These are phyloP conservation scores for Fraxinus quadrangulata DNA, from an alignment of 257 asterid genomes.

Conservation along the genomic window DNA sequence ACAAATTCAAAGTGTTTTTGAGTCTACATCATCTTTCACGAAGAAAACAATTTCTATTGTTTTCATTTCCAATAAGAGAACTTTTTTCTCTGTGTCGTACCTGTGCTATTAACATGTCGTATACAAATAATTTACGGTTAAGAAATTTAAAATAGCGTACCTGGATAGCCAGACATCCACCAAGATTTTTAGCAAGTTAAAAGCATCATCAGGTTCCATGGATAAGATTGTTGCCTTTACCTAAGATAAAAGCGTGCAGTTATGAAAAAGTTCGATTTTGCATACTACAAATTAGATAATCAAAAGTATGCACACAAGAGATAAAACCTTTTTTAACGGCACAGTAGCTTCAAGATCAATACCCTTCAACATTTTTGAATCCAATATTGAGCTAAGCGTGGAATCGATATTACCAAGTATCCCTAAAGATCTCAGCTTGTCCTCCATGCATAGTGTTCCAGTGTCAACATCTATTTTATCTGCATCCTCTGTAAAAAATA, in stretches of 20 bases:
- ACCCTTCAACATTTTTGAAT: slow-evolving; percentile 49
- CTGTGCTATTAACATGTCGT: background rate
- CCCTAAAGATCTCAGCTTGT: slow-evolving; percentile 69
- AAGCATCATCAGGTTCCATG: slow-evolving; percentile 64
- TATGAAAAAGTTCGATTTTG: slow-evolving; percentile 14
- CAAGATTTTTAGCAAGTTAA: slow-evolving; percentile 57
- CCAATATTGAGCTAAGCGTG: slow-evolving; percentile 37
- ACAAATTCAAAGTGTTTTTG: background rate
- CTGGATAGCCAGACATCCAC: slow-evolving; percentile 75
- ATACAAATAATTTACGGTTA: background rate
- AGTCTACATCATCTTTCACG: background rate
- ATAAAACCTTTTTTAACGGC: slow-evolving; percentile 65
- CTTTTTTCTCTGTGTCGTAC: background rate
- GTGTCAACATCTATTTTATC: slow-evolving; percentile 46
- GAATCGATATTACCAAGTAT: slow-evolving; percentile 48
- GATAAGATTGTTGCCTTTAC: slow-evolving; percentile 58
- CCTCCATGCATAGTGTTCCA: slow-evolving; percentile 77
- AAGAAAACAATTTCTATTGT: background rate
- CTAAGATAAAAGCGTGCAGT: slow-evolving; percentile 35
- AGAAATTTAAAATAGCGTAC: slow-evolving; percentile 39
- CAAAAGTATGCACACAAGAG: slow-evolving; percentile 3
- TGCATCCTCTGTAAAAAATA: slow-evolving; percentile 27
- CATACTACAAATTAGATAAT: background rate
- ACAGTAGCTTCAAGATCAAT: slow-evolving; percentile 57
- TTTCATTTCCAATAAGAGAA: background rate